Evolutionary conservation across 352 stramenopile genomes (phyloP), one percentile per base, ranked within the genome.

Genomic region (Pythium dissotocum): DNA sequence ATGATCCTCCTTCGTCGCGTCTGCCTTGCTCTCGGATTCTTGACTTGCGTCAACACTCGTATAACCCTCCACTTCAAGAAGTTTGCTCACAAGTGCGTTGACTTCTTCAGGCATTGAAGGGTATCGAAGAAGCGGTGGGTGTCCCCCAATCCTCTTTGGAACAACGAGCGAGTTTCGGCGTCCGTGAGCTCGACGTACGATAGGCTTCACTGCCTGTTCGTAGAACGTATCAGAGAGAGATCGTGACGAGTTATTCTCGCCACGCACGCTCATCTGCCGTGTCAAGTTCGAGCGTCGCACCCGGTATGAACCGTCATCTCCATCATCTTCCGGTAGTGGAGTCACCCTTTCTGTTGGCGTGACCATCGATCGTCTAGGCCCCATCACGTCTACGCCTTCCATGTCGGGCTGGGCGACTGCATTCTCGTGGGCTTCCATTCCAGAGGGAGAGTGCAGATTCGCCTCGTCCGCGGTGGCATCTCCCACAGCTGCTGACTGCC

Each of bases 31-130:
- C n/a, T 16, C 30, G 12, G 44, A 10, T 30, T 63, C 42, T 35
- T 61, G 13, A 18, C 63, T 26, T 30, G 10, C 2, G 0, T 12
- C 9, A 21, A 61, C 57, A 35, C 32, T 68, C 26, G 38, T 44
- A 46, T 88, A 92, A 5, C 82, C 84, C 46, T 90, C 79, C 26
- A 69, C 71, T 24, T 75, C 77, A 8, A 91, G 53, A 14, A 93
- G 60, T 42, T 76, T 65, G 24, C 80, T 78, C 16, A 92, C 82
- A 52, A 92, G 71, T 16, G 70, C 79, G 26, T 74, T 71, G 59
- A 85, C 67, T 44, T 83, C 77, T 1, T 69, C 67, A 6, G 75
- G 72, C 53, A 76, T 77, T 0, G 72, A 82, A 42, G 75, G 75
- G 14, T 77, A 76, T 33, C 72, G 53, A n/a, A 58, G 70, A 14